These are phyloP conservation scores for Mucor plumbeus DNA, from an alignment of 371 early-diverging fungal genomes.

Conservation along the genomic window DNA sequence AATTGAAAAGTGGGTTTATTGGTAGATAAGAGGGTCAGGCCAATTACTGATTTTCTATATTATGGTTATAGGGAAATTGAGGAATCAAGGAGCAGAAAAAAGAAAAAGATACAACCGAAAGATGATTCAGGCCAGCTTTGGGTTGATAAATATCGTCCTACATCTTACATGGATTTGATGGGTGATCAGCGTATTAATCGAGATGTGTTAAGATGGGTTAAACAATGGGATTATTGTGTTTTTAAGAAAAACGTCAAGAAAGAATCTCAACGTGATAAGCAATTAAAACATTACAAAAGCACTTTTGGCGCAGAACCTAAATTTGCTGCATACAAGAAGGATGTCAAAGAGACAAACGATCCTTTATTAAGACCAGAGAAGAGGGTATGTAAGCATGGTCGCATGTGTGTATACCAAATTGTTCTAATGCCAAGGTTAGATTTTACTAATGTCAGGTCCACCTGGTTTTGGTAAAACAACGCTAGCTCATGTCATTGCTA, in stretches of 20 bases:
- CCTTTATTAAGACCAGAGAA: slow-evolving; percentile 66
- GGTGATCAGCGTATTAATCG: slow-evolving; percentile 92
- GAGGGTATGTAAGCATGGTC: slow-evolving; percentile 47
- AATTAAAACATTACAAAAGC: slow-evolving; percentile 32
- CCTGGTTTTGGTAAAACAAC: slow-evolving; percentile 99
- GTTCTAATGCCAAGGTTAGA: slow-evolving; percentile 41
- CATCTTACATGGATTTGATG: slow-evolving; percentile 85
- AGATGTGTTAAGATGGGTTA: slow-evolving; percentile 91
- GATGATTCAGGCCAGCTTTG: slow-evolving; percentile 59
- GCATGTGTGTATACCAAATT: not conserved
- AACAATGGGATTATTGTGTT: slow-evolving; percentile 96
- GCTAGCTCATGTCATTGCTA: slow-evolving; percentile 92
- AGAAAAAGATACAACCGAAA: slow-evolving; percentile 27
- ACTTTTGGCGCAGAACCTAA: slow-evolving; percentile 29
- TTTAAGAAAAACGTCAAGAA: slow-evolving; percentile 60
- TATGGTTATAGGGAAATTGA: slow-evolving; percentile 42
- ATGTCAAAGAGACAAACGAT: slow-evolving; percentile 40
- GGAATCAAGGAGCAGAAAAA: slow-evolving; percentile 39
- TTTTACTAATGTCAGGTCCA: slow-evolving; percentile 93
- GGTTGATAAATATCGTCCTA: slow-evolving; percentile 94
- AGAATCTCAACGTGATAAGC: slow-evolving; percentile 44
- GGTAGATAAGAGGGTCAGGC: not conserved
- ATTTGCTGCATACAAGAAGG: slow-evolving; percentile 14
- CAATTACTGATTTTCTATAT: slow-evolving; percentile 40
- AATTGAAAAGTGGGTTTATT: slow-evolving; percentile 24